Evolutionary conservation across 2,329 filamentous ascomycete species (phyloP), one percentile per base, ranked within the genome.

Genomic region (Pyricularia grisea): DNA sequence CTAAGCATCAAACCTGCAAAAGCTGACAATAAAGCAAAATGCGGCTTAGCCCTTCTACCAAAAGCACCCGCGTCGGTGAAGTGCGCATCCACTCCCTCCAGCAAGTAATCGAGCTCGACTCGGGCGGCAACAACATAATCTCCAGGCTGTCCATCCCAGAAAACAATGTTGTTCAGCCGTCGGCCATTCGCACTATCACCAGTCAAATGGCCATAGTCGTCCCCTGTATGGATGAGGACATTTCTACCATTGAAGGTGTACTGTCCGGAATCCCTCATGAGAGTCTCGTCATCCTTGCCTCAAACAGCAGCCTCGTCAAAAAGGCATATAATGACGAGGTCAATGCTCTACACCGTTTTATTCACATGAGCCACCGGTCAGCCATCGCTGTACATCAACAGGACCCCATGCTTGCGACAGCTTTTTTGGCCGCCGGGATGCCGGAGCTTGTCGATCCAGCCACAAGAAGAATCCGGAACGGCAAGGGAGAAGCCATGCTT

Each of bases 401-500:
- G 25, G 76, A 78, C 69, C 50, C 36, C 1, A 69, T 67, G 5
- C 74, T 74, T 0, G 76, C 75, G 42, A 68, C 66, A 0, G 75
- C 75, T 0, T 72, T 78, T 42, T 23, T 42, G 0, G 66, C 66
- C 0, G 69, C 73, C 9, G 76, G 75, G 27, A 72, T 76, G 70
- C 33, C 72, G 5, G 68, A 73, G 64, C 67, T 77, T 0, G 23
- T 77, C 36, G 70, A 71, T 33, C 61, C 63, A 0, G 20, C 36
- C 27, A 68, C 71, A 58, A 71, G 71, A 6, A 70, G 70, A 33
- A 72, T 77, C 68, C 72, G 73, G 69, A 71, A 73, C 42, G 77
- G 77, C 28, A 76, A 77, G 68, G 77, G 76, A 3, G 77, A 78
- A 71, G 77, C 74, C 25, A 76, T 78, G 74, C 69, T 77, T 9